Evolutionary conservation across 495 filamentous ascomycete genomes (phyloP), one percentile per base, ranked within the genome.

Genomic region (Penicillium atrosanguineum): DNA sequence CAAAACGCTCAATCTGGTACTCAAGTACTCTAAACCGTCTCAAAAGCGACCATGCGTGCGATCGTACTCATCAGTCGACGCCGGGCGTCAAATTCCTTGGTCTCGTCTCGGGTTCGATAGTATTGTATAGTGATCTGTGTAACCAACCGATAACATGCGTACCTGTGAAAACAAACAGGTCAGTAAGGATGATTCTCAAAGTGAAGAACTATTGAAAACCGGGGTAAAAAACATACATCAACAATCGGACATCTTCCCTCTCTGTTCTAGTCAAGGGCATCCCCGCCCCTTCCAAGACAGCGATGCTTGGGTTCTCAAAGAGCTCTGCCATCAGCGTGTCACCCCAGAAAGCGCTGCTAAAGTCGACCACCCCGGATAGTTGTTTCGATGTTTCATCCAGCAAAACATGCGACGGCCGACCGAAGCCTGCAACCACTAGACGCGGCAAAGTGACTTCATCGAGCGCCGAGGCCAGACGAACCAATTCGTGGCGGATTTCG

Each of bases 351-450:
- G 77, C 75, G 31, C 63, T 69, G 16, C 77, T 69, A 21, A 77
- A 73, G 46, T 76, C 77, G 15, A 76, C 61, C 14, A 80, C 57
- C 0, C 78, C 78, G 16, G 72, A 70, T 9, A 81, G 21, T 46
- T 69, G 64, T 37, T 70, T 74, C 4, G 72, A 77, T 4, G 63
- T 64, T 26, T 71, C 69, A 50, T 87, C 75, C 19, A 89, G 57
- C 20, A 88, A 59, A 3, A 89, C 78, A 40, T 86, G 83, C 2
- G 75, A 66, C 15, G 78, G 73, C 15, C 76, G 75, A 21, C 76
- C 76, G 39, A 85, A 71, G 39, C 84, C 78, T 12, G 86, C 68
- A 0, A 88, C 68, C 12, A 84, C 74, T 4, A 89, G 70, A 18
- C 76, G 72, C 23, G 86, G 78, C 28, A 78, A 55, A 0, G 66